These are phyloP conservation scores for Didymella arachidicola DNA, from an alignment of 2,329 filamentous ascomycete genomes.

Conservation along the genomic window DNA sequence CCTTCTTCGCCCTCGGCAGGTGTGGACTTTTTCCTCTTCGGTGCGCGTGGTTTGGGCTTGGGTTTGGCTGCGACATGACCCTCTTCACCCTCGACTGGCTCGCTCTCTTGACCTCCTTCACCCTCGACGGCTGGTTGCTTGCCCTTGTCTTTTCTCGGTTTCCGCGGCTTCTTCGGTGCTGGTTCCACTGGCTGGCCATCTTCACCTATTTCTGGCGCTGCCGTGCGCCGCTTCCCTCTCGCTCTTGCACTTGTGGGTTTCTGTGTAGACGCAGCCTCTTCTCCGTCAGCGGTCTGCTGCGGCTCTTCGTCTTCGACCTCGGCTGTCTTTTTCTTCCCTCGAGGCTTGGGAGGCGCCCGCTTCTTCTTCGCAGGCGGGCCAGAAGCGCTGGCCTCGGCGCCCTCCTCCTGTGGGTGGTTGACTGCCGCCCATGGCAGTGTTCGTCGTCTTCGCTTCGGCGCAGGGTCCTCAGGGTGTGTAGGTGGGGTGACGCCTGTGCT, in stretches of 20 bases:
- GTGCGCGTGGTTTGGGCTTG: slow-evolving; percentile 27
- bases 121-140: slow-evolving; percentile 17
- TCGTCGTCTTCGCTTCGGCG: slow-evolving; percentile 19
- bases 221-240: slow-evolving; percentile 30
- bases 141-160: slow-evolving; percentile 39
- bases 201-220: slow-evolving; percentile 17
- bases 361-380: slow-evolving; percentile 23
- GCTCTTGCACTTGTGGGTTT: slow-evolving; percentile 27
- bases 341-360: slow-evolving; percentile 25
- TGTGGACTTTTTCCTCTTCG: slow-evolving; percentile 26
- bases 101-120: slow-evolving; percentile 23
- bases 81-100: not conserved
- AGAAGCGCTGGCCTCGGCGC: slow-evolving; percentile 18
- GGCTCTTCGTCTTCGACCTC: slow-evolving; percentile 7
- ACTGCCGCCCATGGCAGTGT: slow-evolving; percentile 42
- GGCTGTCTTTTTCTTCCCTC: slow-evolving; percentile 18
- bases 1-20: slow-evolving; percentile 24
- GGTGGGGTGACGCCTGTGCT: not conserved
- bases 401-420: slow-evolving; percentile 32
- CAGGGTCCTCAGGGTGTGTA: slow-evolving; percentile 3
- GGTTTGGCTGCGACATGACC: slow-evolving; percentile 16
- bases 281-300: slow-evolving; percentile 20
- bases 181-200: slow-evolving; percentile 24
- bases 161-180: slow-evolving; percentile 39
- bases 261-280: slow-evolving; percentile 23